Base-by-base conservation (phyloP, 106 monocot genomes). In the Narthecium ossifragum region DNA sequence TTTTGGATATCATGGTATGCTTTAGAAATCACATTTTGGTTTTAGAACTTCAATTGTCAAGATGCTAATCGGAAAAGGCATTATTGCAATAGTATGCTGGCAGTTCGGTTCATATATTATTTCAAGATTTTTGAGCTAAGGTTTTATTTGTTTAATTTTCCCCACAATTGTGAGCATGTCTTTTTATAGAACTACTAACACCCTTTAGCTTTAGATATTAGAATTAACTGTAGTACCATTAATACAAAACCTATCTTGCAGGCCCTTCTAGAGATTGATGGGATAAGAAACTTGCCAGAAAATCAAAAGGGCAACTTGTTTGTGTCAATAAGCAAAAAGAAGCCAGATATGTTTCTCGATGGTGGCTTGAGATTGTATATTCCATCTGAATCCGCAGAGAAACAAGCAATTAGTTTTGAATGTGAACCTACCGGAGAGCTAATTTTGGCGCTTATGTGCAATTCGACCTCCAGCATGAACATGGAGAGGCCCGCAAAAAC, bases 341-440 rank as follows among this genome's bases (percentile, higher is more conserved):
- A 69, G 39, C 70, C 79, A 56, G 93, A 93, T 62, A 47, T 60
- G 61, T 82, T 88, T 60, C 66, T 93, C 34, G 34, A 46, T 60
- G 85, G 73, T 51, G 46, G 64, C 21, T 71, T 73, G 24, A 67
- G 20, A 28, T 59, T 93, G 10, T 57, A 46, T 62, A 81, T 90
- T 55, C 66, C 53, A 39, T 80, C 93, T n/a, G 60, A 77, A 74
- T 55, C 57, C 25, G 77, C 74, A 22, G 23, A 73, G 30, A 89
- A 75, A 67, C 46, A 60, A 8, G 60, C 52, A 34, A 80, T 81
- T 38, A 53, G 77, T 64, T 85, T 89, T 59, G 55, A 75, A 40
- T 94, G 93, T 76, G 93, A 94, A 71, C 78, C 93, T 38, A 61
- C 58, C 47, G 89, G 93, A 18, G 80, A 89, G 28, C 75, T 94